Evolutionary conservation across 257 asterid genomes (phyloP).

Genomic region (Lithospermum erythrorhizon): DNA sequence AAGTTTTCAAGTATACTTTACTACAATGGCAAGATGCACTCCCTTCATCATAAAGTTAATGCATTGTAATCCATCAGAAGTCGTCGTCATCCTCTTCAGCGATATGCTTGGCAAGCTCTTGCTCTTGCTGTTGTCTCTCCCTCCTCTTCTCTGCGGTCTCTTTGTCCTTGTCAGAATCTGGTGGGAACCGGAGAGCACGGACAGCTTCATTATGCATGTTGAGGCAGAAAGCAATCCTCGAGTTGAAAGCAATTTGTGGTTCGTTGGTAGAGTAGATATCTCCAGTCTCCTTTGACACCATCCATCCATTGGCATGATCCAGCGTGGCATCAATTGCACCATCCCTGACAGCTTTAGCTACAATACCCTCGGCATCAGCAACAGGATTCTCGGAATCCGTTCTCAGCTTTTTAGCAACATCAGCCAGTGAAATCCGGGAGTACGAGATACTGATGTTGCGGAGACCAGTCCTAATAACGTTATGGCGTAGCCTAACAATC

Average conservation of each 20-base stretch:
- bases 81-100: constrained; percentile 70
- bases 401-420: constrained; percentile 61
- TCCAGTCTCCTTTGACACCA: constrained; percentile 65
- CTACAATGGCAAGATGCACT: not conserved
- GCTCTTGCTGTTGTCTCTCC: constrained; percentile 62
- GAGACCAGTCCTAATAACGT: constrained; percentile 57
- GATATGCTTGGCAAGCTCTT: constrained; percentile 67
- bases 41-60: not conserved
- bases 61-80: constrained; percentile 20
- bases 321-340: constrained; percentile 69
- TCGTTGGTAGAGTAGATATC: constrained; percentile 70
- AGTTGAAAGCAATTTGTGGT: constrained; percentile 62
- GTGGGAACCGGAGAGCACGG: constrained; percentile 65
- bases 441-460: constrained; percentile 65
- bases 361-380: constrained; percentile 61
- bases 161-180: constrained; percentile 50
- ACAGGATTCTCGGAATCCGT: constrained; percentile 49
- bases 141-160: constrained; percentile 57
- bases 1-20: not conserved
- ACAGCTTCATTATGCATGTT: constrained; percentile 74
- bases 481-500: constrained; percentile 65
- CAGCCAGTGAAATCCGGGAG: constrained; percentile 35
- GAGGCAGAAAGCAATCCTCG: constrained; percentile 64
- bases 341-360: constrained; percentile 68
- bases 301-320: constrained; percentile 66